Evolutionary conservation across 768 basidiomycete species (phyloP), one percentile per base, ranked within the genome.

Genomic region (Kwoniella newhampshirensis): DNA sequence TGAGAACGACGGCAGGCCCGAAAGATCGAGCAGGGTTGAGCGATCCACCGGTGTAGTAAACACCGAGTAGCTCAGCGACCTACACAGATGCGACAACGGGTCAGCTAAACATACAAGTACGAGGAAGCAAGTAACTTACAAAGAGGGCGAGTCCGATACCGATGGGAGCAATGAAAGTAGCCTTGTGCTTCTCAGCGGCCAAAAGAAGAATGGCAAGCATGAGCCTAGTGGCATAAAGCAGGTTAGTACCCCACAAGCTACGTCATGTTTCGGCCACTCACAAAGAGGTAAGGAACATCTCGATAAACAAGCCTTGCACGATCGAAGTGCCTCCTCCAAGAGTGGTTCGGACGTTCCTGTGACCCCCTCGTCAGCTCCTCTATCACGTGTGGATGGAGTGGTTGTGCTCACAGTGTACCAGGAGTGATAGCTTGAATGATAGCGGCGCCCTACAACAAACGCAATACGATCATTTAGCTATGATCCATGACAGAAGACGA

Each of bases 141-240:
- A 75, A 76, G 7, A 76, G 60, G 15, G 76, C 68, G 4, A 75
- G 68, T 51, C 78, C 78, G 50, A 80, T 80, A 46, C 78, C 79
- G 60, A 80, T 73, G 0, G 79, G 79, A 11, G 79, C 78, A 27
- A 80, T 70, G 66, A 76, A 78, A 0, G 79, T 79, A 1, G 78
- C 78, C 54, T 78, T 77, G 64, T 76, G 74, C 55, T 76, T 76
- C 61, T 76, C 75, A 23, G 75, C 75, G 18, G 75, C 75, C 3
- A 76, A 68, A 4, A 76, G 54, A 17, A 76, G 60, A 28, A 70
- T 70, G 26, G 64, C 64, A 4, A 66, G 46, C 65, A 66, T 66
- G 48, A 70, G 56, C 20, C 65, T 63, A 48, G 2, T 15, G 28
- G 12, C 46, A 9, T 50, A 57, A 15, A 56, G 21, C 51, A 54